A percentile compares a stretch with the other conserved stretches of the same genome.
Conservation (phyloP, 768 basidiomycete species). For the Lentinula sp. region DNA sequence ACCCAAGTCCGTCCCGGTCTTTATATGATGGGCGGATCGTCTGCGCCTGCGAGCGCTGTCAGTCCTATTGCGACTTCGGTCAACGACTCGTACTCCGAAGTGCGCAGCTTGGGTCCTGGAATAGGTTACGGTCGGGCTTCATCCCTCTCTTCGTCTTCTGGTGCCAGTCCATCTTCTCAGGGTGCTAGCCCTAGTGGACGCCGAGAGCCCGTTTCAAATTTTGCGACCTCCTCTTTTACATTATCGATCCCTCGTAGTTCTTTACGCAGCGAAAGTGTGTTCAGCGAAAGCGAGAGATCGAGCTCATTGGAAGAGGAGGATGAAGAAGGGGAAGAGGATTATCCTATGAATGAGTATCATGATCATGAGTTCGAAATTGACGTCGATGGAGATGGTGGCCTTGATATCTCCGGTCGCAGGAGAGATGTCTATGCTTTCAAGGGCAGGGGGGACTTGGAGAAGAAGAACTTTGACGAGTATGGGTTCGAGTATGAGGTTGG, state of each 20-base stretch:
- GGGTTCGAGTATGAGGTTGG: conserved; percentile 4
- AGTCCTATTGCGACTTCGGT: not conserved
- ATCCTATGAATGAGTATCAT: conserved; percentile 1
- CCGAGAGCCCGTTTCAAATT: not conserved
- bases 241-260: conserved; percentile 6
- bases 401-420: not conserved
- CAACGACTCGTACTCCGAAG: not conserved
- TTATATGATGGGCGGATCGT: conserved; percentile 32
- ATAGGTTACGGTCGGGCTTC: conserved; percentile 3
- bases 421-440: not conserved
- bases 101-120: conserved; percentile 1
- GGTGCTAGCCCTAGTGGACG: not conserved
- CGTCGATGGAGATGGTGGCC: not conserved
- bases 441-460: not conserved
- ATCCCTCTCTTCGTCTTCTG: not conserved
- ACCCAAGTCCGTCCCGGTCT: conserved; percentile 59
- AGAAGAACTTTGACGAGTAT: conserved; percentile 4
- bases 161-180: not conserved
- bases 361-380: conserved; percentile 7
- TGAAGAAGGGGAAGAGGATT: not conserved
- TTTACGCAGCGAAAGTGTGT: conserved; percentile 5
- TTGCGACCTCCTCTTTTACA: not conserved
- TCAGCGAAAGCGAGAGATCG: conserved; percentile 2
- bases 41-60: not conserved
- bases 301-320: conserved; percentile 2